Evolutionary conservation across 1,284 basidiomycete species (phyloP).

Genomic region (Ceratobasidium sp.): DNA sequence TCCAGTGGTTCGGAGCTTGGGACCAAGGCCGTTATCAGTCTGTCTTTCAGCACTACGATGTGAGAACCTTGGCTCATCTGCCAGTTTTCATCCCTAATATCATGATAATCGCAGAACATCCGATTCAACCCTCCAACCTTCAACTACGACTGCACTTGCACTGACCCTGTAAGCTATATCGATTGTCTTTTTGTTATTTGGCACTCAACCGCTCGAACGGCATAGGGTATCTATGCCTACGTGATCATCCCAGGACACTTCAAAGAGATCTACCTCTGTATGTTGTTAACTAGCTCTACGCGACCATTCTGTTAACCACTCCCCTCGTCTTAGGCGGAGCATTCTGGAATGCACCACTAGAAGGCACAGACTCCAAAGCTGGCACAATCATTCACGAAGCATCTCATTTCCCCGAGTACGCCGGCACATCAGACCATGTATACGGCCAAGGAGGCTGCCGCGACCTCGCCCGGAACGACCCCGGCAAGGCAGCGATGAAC

Average conservation of each 20-base stretch:
- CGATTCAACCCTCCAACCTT: conserved; percentile 43
- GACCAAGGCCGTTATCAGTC: conserved; percentile 33
- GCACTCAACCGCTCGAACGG: not conserved
- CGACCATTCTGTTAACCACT: not conserved
- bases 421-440: conserved; percentile 38
- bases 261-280: conserved; percentile 42
- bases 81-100: not conserved
- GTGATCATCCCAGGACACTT: conserved; percentile 44
- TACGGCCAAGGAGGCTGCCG: conserved; percentile 40
- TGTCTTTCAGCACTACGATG: conserved; percentile 40
- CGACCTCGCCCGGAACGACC: conserved; percentile 38
- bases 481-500: conserved; percentile 42
- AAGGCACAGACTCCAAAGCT: conserved; percentile 48
- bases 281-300: not conserved
- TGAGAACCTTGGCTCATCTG: conserved; percentile 1
- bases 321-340: conserved; percentile 26
- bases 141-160: conserved; percentile 45
- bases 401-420: conserved; percentile 45
- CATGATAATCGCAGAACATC: conserved; percentile 14
- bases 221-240: conserved; percentile 40
- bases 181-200: not conserved
- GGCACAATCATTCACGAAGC: conserved; percentile 47
- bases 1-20: conserved; percentile 42
- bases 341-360: conserved; percentile 46
- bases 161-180: conserved; percentile 23